Conservation (phyloP, 2,329 filamentous ascomycete species). For the Aspergillus viridinutans region DNA sequence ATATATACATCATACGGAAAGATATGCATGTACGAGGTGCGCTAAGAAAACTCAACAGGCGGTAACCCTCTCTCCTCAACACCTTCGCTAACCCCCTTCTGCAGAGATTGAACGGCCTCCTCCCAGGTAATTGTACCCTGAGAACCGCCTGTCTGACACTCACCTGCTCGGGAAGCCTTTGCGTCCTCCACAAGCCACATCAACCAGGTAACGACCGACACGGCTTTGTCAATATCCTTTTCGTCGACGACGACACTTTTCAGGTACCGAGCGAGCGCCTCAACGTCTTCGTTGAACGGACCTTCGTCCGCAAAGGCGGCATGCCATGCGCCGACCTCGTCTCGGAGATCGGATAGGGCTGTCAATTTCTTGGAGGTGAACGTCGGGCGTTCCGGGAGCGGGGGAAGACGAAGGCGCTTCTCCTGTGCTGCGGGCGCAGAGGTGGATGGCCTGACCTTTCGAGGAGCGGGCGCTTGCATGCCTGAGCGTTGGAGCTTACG, state of each 20-base stretch:
- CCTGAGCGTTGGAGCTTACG: slow-evolving; percentile 56
- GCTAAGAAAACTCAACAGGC: slow-evolving; percentile 38
- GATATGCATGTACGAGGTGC: slow-evolving; percentile 7
- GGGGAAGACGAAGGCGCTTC: slow-evolving; percentile 39
- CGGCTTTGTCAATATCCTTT: slow-evolving; percentile 70
- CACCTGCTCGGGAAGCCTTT: slow-evolving; percentile 27
- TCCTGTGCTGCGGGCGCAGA: slow-evolving; percentile 15
- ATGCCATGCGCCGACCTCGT: slow-evolving; percentile 74
- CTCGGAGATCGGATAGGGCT: slow-evolving; percentile 60
- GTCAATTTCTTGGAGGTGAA: slow-evolving; percentile 60
- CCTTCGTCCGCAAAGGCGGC: slow-evolving; percentile 66
- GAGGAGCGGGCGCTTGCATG: slow-evolving; percentile 39
- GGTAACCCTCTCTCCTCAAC: slow-evolving; percentile 45
- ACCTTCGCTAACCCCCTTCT: slow-evolving; percentile 40
- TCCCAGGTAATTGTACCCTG: slow-evolving; percentile 30
- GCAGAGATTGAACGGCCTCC: slow-evolving; percentile 37
- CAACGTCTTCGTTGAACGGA: slow-evolving; percentile 74
- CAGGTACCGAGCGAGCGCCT: slow-evolving; percentile 69
- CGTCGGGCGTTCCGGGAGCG: slow-evolving; percentile 51
- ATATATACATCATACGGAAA: slow-evolving; percentile 1
- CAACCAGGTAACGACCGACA: slow-evolving; percentile 65
- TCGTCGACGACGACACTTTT: slow-evolving; percentile 69
- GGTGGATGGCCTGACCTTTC: slow-evolving; percentile 16
- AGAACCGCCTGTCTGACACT: slow-evolving; percentile 18
- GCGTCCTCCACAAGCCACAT: slow-evolving; percentile 38